Evolutionary conservation across 2,329 filamentous ascomycete species (phyloP).

Genomic region (Colletotrichum phormii): DNA sequence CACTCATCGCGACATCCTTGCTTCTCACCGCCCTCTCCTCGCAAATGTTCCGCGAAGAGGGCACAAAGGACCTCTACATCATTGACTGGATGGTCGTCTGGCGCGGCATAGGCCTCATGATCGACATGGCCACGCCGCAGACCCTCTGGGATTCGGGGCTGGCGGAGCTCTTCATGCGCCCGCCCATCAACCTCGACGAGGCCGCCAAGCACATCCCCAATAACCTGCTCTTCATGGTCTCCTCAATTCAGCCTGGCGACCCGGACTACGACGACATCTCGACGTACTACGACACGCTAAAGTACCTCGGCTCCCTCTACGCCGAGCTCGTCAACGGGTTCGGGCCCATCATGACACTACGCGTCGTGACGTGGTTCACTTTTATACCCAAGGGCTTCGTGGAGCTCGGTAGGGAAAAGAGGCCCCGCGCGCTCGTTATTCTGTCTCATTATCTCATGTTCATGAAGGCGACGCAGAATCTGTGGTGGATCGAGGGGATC

Average conservation of each 20-base stretch:
- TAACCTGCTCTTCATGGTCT: constrained; percentile 62
- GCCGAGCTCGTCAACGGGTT: constrained; percentile 58
- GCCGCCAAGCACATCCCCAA: constrained; percentile 56
- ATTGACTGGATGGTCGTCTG: constrained; percentile 68
- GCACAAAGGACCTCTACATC: constrained; percentile 59
- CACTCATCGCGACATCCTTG: constrained; percentile 63
- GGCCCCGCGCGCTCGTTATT: constrained; percentile 62
- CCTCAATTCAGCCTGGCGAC: constrained; percentile 56
- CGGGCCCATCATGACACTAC: constrained; percentile 57
- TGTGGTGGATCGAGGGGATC: constrained; percentile 66
- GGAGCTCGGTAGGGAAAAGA: constrained; percentile 53
- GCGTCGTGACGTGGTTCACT: constrained; percentile 65
- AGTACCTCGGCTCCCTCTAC: constrained; percentile 64
- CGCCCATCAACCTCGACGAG: constrained; percentile 58
- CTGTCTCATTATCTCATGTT: constrained; percentile 65
- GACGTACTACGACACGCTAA: constrained; percentile 59
- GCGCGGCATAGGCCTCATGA: constrained; percentile 63
- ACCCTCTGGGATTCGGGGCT: constrained; percentile 55
- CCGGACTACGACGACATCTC: constrained; percentile 52
- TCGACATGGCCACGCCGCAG: constrained; percentile 51
- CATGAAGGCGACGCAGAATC: constrained; percentile 52
- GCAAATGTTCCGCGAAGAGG: constrained; percentile 61
- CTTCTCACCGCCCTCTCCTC: constrained; percentile 63
- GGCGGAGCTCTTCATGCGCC: constrained; percentile 60
- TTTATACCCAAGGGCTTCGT: constrained; percentile 60